Evolutionary conservation across 352 stramenopile species (phyloP).

Genomic region (Blastocystis sp.): DNA sequence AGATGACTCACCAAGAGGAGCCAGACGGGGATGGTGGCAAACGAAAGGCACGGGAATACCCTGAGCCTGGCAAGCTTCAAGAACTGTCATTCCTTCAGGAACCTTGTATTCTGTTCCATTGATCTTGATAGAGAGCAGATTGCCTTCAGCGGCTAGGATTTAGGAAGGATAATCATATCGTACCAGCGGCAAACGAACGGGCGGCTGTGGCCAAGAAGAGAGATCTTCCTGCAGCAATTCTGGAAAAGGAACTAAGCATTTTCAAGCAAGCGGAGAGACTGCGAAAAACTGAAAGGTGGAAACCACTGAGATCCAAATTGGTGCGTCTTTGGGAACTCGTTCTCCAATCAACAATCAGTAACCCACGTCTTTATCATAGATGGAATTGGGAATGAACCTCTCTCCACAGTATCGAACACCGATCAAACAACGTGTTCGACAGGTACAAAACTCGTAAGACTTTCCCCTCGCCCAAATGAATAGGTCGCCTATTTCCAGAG

Average conservation of each 20-base stretch:
- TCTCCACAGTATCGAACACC: not conserved
- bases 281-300: constrained; percentile 37
- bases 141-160: constrained; percentile 21
- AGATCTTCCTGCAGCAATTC: constrained; percentile 5
- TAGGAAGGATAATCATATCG: not conserved
- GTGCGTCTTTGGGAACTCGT: not conserved
- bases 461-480: not conserved
- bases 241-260: constrained; percentile 57
- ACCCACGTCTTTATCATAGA: not conserved
- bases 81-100: constrained; percentile 63
- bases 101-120: constrained; percentile 66
- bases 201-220: not conserved
- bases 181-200: constrained; percentile 57
- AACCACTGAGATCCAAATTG: not conserved
- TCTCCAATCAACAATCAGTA: constrained; percentile 22
- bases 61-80: constrained; percentile 59
- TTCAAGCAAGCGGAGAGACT: not conserved
- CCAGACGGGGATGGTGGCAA: constrained; percentile 63
- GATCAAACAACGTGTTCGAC: not conserved
- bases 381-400: not conserved
- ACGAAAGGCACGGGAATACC: constrained; percentile 66
- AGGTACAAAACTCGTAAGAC: not conserved
- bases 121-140: constrained; percentile 64
- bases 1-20: constrained; percentile 37
- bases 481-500: not conserved